phyloP scores from a whole-genome alignment of 768 basidiomycete species.

The Megacollybia marginata region DNA sequence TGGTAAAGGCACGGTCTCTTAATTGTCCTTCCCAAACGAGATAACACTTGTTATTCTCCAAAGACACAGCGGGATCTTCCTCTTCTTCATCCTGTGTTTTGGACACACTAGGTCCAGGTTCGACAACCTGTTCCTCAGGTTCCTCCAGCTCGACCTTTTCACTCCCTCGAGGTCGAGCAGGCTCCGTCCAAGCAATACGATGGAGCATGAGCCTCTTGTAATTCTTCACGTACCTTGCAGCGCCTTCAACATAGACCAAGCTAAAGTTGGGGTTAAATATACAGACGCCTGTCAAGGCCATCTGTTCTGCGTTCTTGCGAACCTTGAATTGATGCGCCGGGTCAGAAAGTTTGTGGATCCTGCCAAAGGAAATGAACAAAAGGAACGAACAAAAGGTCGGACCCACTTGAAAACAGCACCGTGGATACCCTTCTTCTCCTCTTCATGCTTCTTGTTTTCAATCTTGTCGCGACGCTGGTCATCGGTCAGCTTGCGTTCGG shows the following conservation, averaged over 20 bases:
- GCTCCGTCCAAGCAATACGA: conserved; percentile 92
- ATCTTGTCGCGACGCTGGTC: conserved; percentile 85
- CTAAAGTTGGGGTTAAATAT: conserved; percentile 87
- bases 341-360: conserved; percentile 84
- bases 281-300: conserved; percentile 80
- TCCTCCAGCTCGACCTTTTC: conserved; percentile 66
- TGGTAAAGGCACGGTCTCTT: conserved; percentile 72
- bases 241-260: conserved; percentile 92
- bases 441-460: conserved; percentile 78
- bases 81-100: conserved; percentile 22
- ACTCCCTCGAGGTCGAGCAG: conserved; percentile 68
- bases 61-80: conserved; percentile 31
- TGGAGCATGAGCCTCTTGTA: conserved; percentile 83
- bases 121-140: conserved; percentile 30
- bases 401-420: conserved; percentile 91
- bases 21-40: conserved; percentile 91
- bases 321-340: conserved; percentile 95
- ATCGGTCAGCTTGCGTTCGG: conserved; percentile 84
- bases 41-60: conserved; percentile 85
- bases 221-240: conserved; percentile 72
- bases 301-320: conserved; percentile 91
- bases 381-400: conserved; percentile 1
- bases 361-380: conserved; percentile 17
- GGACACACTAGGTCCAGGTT: conserved; percentile 6
- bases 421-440: conserved; percentile 77